Evolutionary conservation across 2,329 filamentous ascomycete species (phyloP), one percentile per base, ranked within the genome.

Genomic region (Phyllosticta citrichinensis): DNA sequence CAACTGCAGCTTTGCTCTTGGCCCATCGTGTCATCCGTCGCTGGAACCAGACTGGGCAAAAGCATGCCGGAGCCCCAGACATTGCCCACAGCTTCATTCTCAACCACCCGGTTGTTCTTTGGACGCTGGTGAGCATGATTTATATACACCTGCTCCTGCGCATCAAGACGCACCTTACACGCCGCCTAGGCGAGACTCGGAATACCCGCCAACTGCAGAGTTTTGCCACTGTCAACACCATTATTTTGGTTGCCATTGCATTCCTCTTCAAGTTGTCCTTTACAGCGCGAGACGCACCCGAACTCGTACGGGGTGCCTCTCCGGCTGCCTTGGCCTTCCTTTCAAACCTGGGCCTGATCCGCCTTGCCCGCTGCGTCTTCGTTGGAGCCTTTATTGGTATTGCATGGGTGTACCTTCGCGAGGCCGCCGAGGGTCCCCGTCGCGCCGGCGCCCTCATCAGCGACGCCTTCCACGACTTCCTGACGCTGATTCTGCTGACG

Each of bases 21-120:
- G 75, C 83, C 8, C 81, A 89, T 58, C 83, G 92, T 40, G 67
- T 96, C 2, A 77, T 85, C 47, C 80, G 90, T 52, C 83, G 87
- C 61, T 99, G 93, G 93, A 97, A 97, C 69, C 94, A 97, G 73
- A 97, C 94, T 0, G 94, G 94, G 4, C 93, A 97, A 70, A 99
- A 99, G 73, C 92, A 91, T 67, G 88, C 94, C 1, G 92, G 92
- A n/a, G 88, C 87, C 50, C 85, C 91, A 25, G 94, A 97, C 68
- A 89, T 97, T 54, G 88, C 89, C 64, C 89, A 87, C 62, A 78
- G 74, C 5, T 87, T 90, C 68, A 78, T 96, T 59, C 76, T 81
- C 17, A 76, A 81, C 0, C 81, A 89, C 61, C 85, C 85, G 2
- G 72, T 78, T 27, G 58, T 88, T 0, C 82, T 99, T 3, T 99